Evolutionary conservation across 139 green algal species (phyloP), one percentile per base, ranked within the genome.

Genomic region (Tetraselmis chui): DNA sequence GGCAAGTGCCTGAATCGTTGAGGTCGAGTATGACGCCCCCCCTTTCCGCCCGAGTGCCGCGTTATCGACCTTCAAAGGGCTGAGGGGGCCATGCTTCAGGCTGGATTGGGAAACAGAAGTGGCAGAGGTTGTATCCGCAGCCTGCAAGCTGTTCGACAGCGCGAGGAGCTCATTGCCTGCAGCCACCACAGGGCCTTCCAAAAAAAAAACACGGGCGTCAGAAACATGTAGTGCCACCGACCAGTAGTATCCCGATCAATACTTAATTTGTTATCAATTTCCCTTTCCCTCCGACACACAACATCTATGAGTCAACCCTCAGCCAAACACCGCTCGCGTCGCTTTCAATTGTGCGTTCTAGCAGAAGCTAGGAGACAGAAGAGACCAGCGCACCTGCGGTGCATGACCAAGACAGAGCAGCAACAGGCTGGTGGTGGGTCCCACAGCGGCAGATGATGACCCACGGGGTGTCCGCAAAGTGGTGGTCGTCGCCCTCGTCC

Each of bases 81-180:
- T 67, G 5, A 67, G 45, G 11, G 45, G 45, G 11, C 11, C 45
- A 18, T 67, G 45, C 18, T 67, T 67, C 45, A 67, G 45, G 45
- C 45, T 67, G 45, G 45, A 67, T 25, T 5, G 18, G 45, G 45
- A 67, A 67, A 67, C 45, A 67, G 45, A 5, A 67, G 11, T 18
- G 45, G 45, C 45, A 5, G 5, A 25, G 45, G 45, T 25, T 18
- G 5, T 18, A 18, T 25, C 11, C 11, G 45, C 5, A 5, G 5
- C 45, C 45, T 18, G 23, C 58, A 80, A 67, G 28, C 82, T 28
- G 77, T 87, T 87, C 32, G 84, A 84, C 27, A 87, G 76, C 59
- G 84, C 76, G 59, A 84, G 80, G 80, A 87, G 30, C 80, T 87
- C 79, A 59, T 31, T 82, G 80, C 84, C 84, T 67, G 84, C 76